Conservation (phyloP, 768 basidiomycete species). For the Suillus fuscotomentosus region DNA sequence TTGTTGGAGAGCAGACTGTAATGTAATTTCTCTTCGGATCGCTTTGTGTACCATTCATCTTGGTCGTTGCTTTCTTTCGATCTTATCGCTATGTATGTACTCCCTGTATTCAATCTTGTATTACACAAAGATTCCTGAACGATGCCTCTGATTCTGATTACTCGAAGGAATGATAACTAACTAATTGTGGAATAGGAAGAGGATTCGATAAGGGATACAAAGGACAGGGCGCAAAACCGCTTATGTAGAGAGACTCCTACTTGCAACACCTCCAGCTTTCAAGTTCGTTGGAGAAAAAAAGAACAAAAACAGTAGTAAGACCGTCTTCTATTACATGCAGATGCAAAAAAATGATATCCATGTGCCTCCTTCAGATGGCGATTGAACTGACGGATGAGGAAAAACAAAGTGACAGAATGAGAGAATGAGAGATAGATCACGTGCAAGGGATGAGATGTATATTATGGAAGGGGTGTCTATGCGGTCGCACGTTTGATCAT, state of each 20-base stretch:
- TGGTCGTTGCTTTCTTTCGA: neutral
- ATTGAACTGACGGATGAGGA: constrained; percentile 27
- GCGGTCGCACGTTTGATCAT: constrained; percentile 80
- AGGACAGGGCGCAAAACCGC: neutral
- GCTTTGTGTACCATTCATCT: neutral
- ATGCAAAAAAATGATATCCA: constrained; percentile 43
- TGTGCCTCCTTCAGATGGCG: constrained; percentile 77
- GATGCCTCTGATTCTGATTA: constrained; percentile 6
- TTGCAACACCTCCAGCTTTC: constrained; percentile 3
- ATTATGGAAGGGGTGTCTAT: constrained; percentile 45
- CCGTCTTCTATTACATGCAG: constrained; percentile 58
- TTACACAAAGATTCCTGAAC: neutral
- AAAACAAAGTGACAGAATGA: constrained; percentile 13
- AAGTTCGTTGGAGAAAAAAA: constrained; percentile 4
- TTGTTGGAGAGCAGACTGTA: constrained; percentile 55
- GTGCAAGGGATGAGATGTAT: constrained; percentile 40
- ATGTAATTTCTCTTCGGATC: constrained; percentile 1
- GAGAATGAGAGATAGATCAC: constrained; percentile 39
- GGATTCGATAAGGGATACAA: constrained; percentile 9
- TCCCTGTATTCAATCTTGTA: neutral
- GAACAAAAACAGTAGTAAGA: constrained; percentile 11
- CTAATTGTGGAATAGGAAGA: constrained; percentile 5
- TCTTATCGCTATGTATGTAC: constrained; percentile 5
- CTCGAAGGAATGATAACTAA: constrained; percentile 7
- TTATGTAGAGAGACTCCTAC: neutral